A percentile compares a stretch with the other conserved stretches of the same genome.
Evolutionary conservation across 106 monocot species (phyloP).

Genomic region (Allium cepa): DNA sequence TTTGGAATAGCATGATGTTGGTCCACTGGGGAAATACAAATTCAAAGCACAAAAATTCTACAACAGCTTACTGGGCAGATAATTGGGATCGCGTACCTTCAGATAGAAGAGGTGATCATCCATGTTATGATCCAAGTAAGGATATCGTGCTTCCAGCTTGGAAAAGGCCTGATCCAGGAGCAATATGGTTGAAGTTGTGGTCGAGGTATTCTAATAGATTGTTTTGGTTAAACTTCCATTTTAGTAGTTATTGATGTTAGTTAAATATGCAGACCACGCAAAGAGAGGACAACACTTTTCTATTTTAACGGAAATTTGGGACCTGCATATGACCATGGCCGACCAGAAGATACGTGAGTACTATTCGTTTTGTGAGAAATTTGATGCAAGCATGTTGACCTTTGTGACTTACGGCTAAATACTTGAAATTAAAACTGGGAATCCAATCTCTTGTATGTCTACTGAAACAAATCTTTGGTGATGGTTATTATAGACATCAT

Average conservation of each 20-base stretch:
- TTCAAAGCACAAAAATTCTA: conserved; percentile 84
- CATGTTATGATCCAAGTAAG: conserved; percentile 86
- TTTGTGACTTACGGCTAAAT: no score
- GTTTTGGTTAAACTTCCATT: not conserved
- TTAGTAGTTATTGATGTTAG: not conserved
- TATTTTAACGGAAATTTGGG: conserved; percentile 98
- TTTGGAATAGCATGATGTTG: conserved; percentile 97
- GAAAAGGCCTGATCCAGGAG: conserved; percentile 62
- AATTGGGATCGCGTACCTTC: conserved; percentile 70
- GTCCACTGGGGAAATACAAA: conserved; percentile 99
- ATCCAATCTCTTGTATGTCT: no score
- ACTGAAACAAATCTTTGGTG: no score
- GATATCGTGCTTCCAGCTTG: conserved; percentile 97
- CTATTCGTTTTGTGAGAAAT: conserved; percentile 2
- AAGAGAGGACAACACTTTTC: conserved; percentile 64
- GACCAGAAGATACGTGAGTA: conserved; percentile 80
- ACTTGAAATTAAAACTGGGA: no score
- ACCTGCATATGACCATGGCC: conserved; percentile 69
- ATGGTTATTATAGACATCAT: no score
- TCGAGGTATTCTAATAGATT: conserved; percentile 33
- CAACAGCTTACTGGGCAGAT: conserved; percentile 84
- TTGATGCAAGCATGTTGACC: not conserved
- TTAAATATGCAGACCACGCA: conserved; percentile 35
- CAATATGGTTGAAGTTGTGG: conserved; percentile 66
- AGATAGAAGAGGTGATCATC: conserved; percentile 71